Evolutionary conservation across 495 filamentous ascomycete species (phyloP).

Genomic region (Copromyces sp.): DNA sequence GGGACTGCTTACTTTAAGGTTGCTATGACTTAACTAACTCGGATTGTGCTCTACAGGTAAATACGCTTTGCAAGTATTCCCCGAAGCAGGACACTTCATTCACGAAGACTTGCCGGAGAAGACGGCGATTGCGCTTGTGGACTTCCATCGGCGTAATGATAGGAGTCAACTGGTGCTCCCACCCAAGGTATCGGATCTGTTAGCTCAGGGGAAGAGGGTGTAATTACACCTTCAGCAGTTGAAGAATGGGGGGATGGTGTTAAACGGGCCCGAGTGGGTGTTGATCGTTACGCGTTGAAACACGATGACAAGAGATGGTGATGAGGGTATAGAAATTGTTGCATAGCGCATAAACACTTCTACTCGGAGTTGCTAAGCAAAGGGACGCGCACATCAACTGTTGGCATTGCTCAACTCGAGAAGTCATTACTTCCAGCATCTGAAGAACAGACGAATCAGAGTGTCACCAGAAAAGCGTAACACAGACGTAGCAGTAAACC

Average conservation of each 20-base stretch:
- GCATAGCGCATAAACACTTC: too few species aligned
- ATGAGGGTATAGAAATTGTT: too few species aligned
- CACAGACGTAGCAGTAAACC: background rate
- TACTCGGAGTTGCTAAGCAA: too few species aligned
- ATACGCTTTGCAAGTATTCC: conserved; percentile 90
- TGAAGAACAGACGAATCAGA: background rate
- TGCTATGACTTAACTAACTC: conserved; percentile 1
- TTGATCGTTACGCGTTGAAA: background rate
- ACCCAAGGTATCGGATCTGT: conserved; percentile 65
- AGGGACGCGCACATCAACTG: too few species aligned
- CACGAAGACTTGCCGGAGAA: conserved; percentile 91
- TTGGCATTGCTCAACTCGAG: too few species aligned
- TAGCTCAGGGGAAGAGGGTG: conserved; percentile 43
- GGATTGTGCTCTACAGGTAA: conserved; percentile 49
- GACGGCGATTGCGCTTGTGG: conserved; percentile 71
- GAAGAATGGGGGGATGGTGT: background rate
- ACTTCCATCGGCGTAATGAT: conserved; percentile 89
- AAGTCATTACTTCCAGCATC: too few species aligned
- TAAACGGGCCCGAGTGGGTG: too few species aligned
- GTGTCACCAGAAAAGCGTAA: background rate
- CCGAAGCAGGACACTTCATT: conserved; percentile 91
- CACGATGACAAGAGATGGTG: too few species aligned
- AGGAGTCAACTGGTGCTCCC: conserved; percentile 73
- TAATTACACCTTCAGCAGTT: conserved; percentile 9
- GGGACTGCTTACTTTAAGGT: background rate